Evolutionary conservation across 2,329 filamentous ascomycete genomes (phyloP), one percentile per base, ranked within the genome.

Genomic region (Diaporthe citriasiana): DNA sequence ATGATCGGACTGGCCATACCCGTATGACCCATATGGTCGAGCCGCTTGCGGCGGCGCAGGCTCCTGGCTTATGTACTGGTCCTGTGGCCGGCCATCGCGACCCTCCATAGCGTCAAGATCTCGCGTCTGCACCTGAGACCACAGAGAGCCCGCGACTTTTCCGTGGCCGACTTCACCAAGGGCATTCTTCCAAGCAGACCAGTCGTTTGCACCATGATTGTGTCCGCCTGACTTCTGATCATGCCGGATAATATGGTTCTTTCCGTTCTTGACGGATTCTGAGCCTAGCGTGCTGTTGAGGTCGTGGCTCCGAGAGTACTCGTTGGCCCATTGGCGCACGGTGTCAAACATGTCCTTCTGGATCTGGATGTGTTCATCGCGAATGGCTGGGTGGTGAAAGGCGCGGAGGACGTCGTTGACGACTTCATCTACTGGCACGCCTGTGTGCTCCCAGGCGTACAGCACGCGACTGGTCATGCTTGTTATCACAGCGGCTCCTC

Each of bases 391-490:
- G 81, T 99, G 97, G 82, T 99, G 97, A 85, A 98, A 97, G 15
- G 94, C 92, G 33, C 90, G 90, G 60, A 95, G 85, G 53, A 97
- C 91, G 78, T 98, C 96, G 76, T 94, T 87, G 76, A 95, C 87
- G 0, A 98, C 93, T 82, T 97, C 93, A 50, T 97, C 90, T 5
- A 97, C 93, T 0, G 94, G 91, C 0, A 98, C 92, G 56, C 93
- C 91, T 3, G 93, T 90, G 81, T 98, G 94, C 77, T 98, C 94
- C 95, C 95, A 98, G 4, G 95, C 96, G 80, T 96, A 97, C 27
- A 99, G 88, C 63, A 98, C 86, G 45, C 96, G 93, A 2, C 89
- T 91, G 76, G 27, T 22, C 42, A n/a, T 55, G 38, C 30, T 40
- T 25, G 71, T 83, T 70, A 84, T 79, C 35, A 22, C 56, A 45